Evolutionary conservation across 2,329 filamentous ascomycete genomes (phyloP), one percentile per base, ranked within the genome.

Genomic region (Fusarium sterilihyphosum): DNA sequence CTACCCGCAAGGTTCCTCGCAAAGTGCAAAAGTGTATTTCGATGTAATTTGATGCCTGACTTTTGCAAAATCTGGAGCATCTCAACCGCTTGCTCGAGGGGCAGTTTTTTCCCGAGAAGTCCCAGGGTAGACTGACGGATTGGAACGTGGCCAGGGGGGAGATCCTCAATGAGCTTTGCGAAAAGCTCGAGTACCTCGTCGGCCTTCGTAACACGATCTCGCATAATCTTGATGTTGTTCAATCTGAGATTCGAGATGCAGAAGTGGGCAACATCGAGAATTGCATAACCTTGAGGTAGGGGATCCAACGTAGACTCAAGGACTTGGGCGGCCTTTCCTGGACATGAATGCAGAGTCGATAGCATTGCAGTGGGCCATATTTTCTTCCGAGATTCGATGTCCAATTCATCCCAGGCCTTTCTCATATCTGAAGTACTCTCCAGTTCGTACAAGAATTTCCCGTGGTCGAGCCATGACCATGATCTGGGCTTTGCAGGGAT

Each of bases 1-100:
- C 78, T 76, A 52, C 79, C 78, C 3, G 88, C 86, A 33, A 92
- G 78, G 8, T 80, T 83, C 47, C 80, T 80, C 7, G 87, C 87
- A 49, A 89, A 83, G 5, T 88, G 86, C 6, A 89, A 77, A 22
- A 83, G 78, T 1, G 88, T 90, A 68, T 86, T 79, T 16, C 74
- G 71, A 50, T 86, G 82, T 9, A 88, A 66, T 9, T 73, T 70
- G 33, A 82, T 78, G 2, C 71, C 65, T 13, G 77, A 71, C 24
- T 72, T 65, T 11, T 70, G 62, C 14, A 88, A 73, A 14, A 82
- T 77, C 7, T 73, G 65, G 64, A 85, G 85, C 3, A 88, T 75
- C 17, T 82, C 77, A 77, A 73, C 57, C 46, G 80, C 66, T 65
- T 83, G 82, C 29, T 80, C 77, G 13, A 65, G 66, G 3, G 80